Conservation (phyloP, 345 rosid genomes). For the Angophora floribunda region DNA sequence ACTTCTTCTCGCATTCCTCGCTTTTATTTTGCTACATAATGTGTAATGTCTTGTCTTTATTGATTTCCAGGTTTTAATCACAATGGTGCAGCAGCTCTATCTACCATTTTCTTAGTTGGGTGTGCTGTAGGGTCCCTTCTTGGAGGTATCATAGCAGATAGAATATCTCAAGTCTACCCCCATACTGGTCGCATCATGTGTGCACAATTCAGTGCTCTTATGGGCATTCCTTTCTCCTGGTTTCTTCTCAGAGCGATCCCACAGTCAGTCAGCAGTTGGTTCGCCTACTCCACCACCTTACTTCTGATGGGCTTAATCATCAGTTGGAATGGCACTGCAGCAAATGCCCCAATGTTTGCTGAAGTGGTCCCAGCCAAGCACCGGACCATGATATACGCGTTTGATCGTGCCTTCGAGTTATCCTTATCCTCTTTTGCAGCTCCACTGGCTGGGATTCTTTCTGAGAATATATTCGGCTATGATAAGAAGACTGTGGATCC, state of each 20-base stretch:
- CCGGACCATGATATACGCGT: conserved; percentile 95
- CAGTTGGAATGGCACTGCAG: conserved; percentile 86
- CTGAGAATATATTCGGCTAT: conserved; percentile 76
- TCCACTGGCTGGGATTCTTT: conserved; percentile 86
- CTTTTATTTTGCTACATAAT: not conserved
- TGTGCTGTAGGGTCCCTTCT: conserved; percentile 64
- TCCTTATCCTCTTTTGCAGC: conserved; percentile 93
- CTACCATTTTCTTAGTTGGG: conserved; percentile 64
- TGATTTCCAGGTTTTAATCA: conserved; percentile 57
- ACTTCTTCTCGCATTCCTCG: not conserved
- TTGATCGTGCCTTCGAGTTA: conserved; percentile 90
- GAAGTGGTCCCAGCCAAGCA: conserved; percentile 85
- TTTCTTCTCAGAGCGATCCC: conserved; percentile 74
- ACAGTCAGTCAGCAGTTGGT: conserved; percentile 55
- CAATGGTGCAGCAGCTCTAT: conserved; percentile 63
- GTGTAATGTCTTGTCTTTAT: not conserved
- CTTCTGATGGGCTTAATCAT: conserved; percentile 80
- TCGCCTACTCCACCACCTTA: conserved; percentile 45
- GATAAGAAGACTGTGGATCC: conserved; percentile 61
- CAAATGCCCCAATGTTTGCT: conserved; percentile 88
- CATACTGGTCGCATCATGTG: conserved; percentile 84
- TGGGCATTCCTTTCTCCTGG: conserved; percentile 91
- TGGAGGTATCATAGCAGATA: conserved; percentile 80
- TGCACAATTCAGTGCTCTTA: conserved; percentile 90
- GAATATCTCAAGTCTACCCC: conserved; percentile 45